phyloP scores from a whole-genome alignment of 768 basidiomycete genomes.

The Amanita subjunquillea region DNA sequence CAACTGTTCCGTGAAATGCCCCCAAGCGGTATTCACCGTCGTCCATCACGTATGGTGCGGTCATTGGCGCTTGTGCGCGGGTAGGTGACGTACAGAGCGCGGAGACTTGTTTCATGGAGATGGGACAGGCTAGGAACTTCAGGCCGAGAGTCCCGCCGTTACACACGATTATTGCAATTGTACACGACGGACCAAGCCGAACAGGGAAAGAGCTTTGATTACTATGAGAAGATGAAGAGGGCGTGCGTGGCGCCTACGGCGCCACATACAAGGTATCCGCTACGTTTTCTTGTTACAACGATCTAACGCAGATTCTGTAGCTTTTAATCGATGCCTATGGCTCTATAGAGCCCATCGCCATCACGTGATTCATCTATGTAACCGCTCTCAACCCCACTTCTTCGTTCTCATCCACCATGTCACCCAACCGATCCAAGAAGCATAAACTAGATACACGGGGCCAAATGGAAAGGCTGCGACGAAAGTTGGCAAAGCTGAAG shows the following conservation, averaged over 20 bases:
- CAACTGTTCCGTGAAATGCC: constrained; percentile 88
- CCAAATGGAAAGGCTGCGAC: too few species aligned
- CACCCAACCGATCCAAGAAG: too few species aligned
- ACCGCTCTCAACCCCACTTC: too few species aligned
- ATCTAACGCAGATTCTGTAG: constrained; percentile 24
- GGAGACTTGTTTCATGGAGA: constrained; percentile 77
- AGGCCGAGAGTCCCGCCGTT: constrained; percentile 86
- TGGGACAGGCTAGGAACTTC: constrained; percentile 64
- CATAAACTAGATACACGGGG: too few species aligned
- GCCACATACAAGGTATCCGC: constrained; percentile 77
- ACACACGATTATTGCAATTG: constrained; percentile 99
- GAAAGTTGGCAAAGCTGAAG: too few species aligned
- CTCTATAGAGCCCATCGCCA: constrained; percentile 72
- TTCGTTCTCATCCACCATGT: too few species aligned
- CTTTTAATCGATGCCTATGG: constrained; percentile 87
- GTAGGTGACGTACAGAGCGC: constrained; percentile 84
- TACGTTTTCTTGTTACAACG: neutral
- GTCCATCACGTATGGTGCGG: constrained; percentile 89
- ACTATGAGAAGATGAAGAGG: constrained; percentile 53
- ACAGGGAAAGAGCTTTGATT: constrained; percentile 68
- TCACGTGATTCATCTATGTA: too few species aligned
- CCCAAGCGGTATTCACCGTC: constrained; percentile 43
- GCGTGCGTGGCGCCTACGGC: constrained; percentile 65
- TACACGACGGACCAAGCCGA: constrained; percentile 87
- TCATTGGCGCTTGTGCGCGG: constrained; percentile 89